Conservation (phyloP, 176 grass and related monocot genomes). For the barley (Hordeum vulgare) region MorexV3_pseudomolecules_assembly NC_058524.1:6613704-6614203, state of each 20-base stretch:
- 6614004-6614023: no score
- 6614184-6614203: not conserved
- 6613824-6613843: conserved; percentile 10
- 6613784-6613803: not conserved
- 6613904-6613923: not conserved
- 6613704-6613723: not conserved
- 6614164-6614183: not conserved
- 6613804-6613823: not conserved
- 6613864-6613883: not conserved
- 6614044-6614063: no score
- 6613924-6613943: not conserved
- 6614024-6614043: no score
- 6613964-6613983: no score
- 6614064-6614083: no score
- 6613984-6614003: no score
- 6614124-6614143: not conserved
- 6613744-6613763: conserved; percentile 35
- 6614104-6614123: not conserved
- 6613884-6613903: not conserved
- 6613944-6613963: not conserved
- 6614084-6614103: not conserved
- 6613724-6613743: conserved; percentile 33
- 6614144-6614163: not conserved
- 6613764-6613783: conserved; percentile 25
- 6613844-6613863: not conserved